phyloP scores from a whole-genome alignment of 116 monocot species.

The Papilionanthe hybrid region DNA sequence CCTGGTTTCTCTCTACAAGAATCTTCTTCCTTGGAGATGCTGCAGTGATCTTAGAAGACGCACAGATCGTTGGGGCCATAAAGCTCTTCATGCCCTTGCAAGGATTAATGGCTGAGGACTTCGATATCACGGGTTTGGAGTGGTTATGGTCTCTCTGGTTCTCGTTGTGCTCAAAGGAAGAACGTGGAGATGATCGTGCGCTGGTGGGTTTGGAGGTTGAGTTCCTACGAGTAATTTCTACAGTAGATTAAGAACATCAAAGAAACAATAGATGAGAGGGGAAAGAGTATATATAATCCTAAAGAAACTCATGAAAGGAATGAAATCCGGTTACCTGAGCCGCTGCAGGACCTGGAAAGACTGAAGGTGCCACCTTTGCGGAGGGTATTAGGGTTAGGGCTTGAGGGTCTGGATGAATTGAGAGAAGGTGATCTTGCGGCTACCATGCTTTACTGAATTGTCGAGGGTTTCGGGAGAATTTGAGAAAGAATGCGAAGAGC shows the following conservation, averaged over 20 bases:
- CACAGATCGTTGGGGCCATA: conserved; percentile 92
- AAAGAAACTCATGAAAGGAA: neutral
- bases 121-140: conserved; percentile 16
- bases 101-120: conserved; percentile 19
- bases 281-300: neutral
- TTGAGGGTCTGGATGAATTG: conserved; percentile 22
- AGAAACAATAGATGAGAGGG: neutral
- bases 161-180: conserved; percentile 58
- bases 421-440: conserved; percentile 57
- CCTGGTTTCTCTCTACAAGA: conserved; percentile 65
- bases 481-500: no score
- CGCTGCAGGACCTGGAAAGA: conserved; percentile 7
- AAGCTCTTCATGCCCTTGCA: conserved; percentile 54
- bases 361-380: conserved; percentile 22
- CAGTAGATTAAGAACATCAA: conserved; percentile 2
- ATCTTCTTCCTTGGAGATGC: conserved; percentile 44
- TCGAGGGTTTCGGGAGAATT: no score
- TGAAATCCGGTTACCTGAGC: conserved; percentile 18
- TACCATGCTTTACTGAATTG: neutral
- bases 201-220: conserved; percentile 18
- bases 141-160: conserved; percentile 32
- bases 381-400: conserved; percentile 13
- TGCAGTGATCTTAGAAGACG: conserved; percentile 48
- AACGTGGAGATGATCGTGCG: conserved; percentile 7
- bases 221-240: conserved; percentile 42